A percentile compares a stretch with the other conserved stretches of the same genome.
Conservation (phyloP, 2,329 filamentous ascomycete genomes). For the Talaromyces sp. region DNA sequence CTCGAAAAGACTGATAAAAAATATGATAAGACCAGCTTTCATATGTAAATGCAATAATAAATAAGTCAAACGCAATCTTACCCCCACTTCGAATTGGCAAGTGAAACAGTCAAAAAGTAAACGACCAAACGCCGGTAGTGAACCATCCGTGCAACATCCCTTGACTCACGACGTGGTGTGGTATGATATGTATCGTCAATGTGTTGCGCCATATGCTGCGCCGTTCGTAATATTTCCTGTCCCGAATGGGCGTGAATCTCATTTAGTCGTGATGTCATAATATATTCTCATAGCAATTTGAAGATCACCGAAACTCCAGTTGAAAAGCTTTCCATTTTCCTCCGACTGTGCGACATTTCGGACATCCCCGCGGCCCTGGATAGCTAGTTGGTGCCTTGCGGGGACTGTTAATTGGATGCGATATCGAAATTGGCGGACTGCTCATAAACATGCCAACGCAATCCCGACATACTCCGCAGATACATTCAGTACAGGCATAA, state of each 20-base stretch:
- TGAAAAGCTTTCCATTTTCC: constrained; percentile 47
- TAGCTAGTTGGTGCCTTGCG: constrained; percentile 34
- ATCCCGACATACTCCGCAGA: constrained; percentile 82
- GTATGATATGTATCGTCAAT: background rate
- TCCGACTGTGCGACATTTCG: constrained; percentile 42
- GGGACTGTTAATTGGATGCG: constrained; percentile 32
- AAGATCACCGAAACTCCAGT: constrained; percentile 36
- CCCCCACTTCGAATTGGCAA: background rate
- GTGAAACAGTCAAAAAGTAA: background rate
- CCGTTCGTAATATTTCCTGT: constrained; percentile 5
- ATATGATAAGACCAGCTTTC: constrained; percentile 5
- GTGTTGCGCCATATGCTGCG: background rate
- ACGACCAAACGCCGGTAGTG: background rate
- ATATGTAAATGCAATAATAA: constrained; percentile 5
- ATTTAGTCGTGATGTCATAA: constrained; percentile 8
- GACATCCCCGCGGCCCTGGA: constrained; percentile 39
- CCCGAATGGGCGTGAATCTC: background rate
- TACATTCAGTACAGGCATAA: constrained; percentile 93
- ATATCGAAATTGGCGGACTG: constrained; percentile 37
- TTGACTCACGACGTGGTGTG: background rate
- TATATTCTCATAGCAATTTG: background rate
- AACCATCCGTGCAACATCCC: background rate
- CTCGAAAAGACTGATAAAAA: background rate
- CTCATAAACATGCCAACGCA: constrained; percentile 59
- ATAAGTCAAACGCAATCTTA: background rate